phyloP scores from a whole-genome alignment of 805 yeast genomes.

The Spathaspora gorwiae region DNA sequence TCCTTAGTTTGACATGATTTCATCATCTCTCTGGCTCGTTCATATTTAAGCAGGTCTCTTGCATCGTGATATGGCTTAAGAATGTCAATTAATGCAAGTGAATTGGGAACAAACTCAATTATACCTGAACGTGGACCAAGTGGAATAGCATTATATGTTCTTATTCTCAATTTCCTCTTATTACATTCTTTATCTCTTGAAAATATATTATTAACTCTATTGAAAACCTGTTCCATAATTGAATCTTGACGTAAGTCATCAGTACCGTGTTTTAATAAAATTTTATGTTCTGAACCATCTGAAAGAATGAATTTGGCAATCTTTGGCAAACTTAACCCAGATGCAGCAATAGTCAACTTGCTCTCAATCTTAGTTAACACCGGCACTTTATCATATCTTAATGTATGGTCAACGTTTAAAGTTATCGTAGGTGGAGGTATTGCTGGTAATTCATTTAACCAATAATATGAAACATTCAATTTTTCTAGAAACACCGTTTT shows the following conservation, averaged over 20 bases:
- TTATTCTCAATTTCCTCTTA: conserved; percentile 52
- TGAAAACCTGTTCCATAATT: conserved; percentile 95
- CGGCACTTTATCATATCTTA: conserved; percentile 45
- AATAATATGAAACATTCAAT: conserved; percentile 39
- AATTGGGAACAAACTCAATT: conserved; percentile 81
- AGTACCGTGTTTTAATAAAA: conserved; percentile 76
- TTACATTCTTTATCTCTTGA: conserved; percentile 51
- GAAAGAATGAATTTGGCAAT: conserved; percentile 53
- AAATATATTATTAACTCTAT: conserved; percentile 71
- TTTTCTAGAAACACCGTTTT: conserved; percentile 27
- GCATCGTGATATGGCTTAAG: conserved; percentile 58
- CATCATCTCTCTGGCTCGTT: conserved; percentile 63
- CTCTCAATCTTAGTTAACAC: conserved; percentile 43
- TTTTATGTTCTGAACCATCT: conserved; percentile 54
- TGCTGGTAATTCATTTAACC: conserved; percentile 47
- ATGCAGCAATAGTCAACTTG: conserved; percentile 56
- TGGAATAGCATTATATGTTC: conserved; percentile 89
- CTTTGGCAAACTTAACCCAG: conserved; percentile 88
- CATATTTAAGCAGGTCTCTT: conserved; percentile 39
- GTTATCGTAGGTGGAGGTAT: conserved; percentile 68
- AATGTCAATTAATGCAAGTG: conserved; percentile 66
- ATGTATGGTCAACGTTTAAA: conserved; percentile 38
- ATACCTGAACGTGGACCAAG: conserved; percentile 84
- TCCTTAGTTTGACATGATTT: conserved; percentile 48
- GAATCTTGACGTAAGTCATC: conserved; percentile 96